Conservation (phyloP, 1,284 basidiomycete species). For the Moesziomyces parantarcticus region DNA sequence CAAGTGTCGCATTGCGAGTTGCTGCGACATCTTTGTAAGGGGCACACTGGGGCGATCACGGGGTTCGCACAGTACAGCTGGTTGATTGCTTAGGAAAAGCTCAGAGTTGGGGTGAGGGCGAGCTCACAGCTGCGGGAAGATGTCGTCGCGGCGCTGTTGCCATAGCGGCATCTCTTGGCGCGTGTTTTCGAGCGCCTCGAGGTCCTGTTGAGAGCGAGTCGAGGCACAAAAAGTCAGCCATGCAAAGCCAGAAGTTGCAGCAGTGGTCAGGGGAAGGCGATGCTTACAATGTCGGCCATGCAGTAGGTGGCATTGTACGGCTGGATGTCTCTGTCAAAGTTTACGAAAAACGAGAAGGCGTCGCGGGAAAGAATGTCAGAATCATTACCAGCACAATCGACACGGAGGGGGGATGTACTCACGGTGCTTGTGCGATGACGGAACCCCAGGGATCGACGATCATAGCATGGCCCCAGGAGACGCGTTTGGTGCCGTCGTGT, state of each 20-base stretch:
- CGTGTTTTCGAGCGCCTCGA: constrained; percentile 49
- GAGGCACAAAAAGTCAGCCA: neutral
- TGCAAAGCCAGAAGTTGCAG: neutral
- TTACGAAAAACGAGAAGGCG: too few species aligned
- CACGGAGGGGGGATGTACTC: constrained; percentile 1
- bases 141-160: constrained; percentile 60
- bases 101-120: neutral
- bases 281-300: constrained; percentile 58
- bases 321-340: constrained; percentile 49
- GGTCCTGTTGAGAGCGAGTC: constrained; percentile 30
- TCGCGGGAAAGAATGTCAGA: neutral
- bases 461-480: constrained; percentile 67
- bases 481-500: constrained; percentile 57
- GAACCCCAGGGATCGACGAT: constrained; percentile 66
- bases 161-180: constrained; percentile 65
- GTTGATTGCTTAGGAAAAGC: too few species aligned
- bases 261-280: too few species aligned
- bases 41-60: too few species aligned
- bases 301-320: constrained; percentile 62
- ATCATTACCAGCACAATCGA: neutral
- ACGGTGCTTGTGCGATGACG: constrained; percentile 61
- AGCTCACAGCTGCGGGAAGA: constrained; percentile 50
- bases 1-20: too few species aligned
- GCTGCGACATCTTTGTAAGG: too few species aligned
- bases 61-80: too few species aligned